phyloP scores from a whole-genome alignment of 352 stramenopile species.

The Pythium oligandrum region DNA sequence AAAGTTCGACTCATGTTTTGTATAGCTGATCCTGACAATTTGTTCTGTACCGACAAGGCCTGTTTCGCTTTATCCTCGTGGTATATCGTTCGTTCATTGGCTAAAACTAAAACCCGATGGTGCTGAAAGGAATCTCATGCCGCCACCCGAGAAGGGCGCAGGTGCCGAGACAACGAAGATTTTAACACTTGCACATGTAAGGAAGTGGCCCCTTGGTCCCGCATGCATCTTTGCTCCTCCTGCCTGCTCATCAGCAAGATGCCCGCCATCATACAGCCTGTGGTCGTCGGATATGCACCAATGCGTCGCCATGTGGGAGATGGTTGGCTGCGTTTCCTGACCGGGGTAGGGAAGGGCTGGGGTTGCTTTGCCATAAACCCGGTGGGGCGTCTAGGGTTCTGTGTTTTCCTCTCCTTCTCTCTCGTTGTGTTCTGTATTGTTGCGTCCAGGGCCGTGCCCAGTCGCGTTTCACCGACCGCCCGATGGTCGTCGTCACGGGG shows the following conservation, averaged over 20 bases:
- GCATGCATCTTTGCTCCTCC: too few species aligned
- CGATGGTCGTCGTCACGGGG: constrained; percentile 20
- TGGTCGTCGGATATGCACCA: too few species aligned
- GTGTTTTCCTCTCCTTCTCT: background rate
- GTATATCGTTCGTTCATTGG: too few species aligned
- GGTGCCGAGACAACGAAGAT: too few species aligned
- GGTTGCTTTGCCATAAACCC: constrained; percentile 3
- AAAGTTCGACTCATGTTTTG: constrained; percentile 11
- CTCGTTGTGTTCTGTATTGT: constrained; percentile 24
- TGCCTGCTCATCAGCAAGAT: too few species aligned
- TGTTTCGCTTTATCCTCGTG: constrained; percentile 8
- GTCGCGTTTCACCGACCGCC: constrained; percentile 15
- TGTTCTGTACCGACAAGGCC: constrained; percentile 12
- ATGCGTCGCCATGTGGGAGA: background rate
- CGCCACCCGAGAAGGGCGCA: too few species aligned
- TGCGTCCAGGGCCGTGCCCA: constrained; percentile 4
- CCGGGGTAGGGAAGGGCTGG: constrained; percentile 15
- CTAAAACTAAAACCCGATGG: too few species aligned
- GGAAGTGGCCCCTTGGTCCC: too few species aligned
- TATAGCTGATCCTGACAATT: constrained; percentile 12
- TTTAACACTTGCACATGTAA: too few species aligned
- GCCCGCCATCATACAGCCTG: too few species aligned
- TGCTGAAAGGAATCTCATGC: too few species aligned
- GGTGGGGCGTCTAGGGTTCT: too few species aligned
- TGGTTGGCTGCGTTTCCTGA: constrained; percentile 18